Conservation (phyloP, 345 rosid species). For the Citrus mangshanensis region DNA sequence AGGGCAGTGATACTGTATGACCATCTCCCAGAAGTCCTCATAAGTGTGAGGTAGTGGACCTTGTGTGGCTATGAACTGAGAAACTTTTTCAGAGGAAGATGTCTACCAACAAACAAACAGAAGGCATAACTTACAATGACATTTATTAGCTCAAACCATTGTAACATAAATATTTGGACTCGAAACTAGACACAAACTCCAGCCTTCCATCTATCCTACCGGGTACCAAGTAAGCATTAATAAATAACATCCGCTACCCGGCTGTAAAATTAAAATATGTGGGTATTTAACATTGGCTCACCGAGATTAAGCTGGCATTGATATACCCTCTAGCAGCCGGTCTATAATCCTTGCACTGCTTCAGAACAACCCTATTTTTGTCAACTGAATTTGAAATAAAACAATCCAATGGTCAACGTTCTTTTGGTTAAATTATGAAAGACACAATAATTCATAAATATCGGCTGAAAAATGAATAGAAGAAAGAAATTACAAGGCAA, state of each 20-base stretch:
- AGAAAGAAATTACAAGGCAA: constrained; percentile 53
- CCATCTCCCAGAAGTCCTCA: constrained; percentile 99
- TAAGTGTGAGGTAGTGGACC: constrained; percentile 70
- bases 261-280: background rate
- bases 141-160: background rate
- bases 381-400: constrained; percentile 45
- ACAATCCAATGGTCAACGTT: background rate
- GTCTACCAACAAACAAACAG: constrained; percentile 39
- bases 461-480: background rate
- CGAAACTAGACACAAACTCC: background rate
- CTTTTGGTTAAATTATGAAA: no score
- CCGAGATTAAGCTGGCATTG: constrained; percentile 82
- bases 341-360: constrained; percentile 62
- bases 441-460: background rate
- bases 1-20: constrained; percentile 72
- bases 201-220: background rate
- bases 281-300: constrained; percentile 15
- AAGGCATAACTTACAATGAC: background rate
- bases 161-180: background rate
- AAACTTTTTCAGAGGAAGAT: constrained; percentile 52
- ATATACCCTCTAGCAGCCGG: constrained; percentile 69
- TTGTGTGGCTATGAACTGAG: constrained; percentile 86
- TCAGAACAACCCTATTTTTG: constrained; percentile 63
- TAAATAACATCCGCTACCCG: background rate
- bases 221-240: background rate